These are phyloP conservation scores for Pseudopithomyces maydicus DNA, from an alignment of 2,329 filamentous ascomycete genomes.

Conservation along the genomic window DNA sequence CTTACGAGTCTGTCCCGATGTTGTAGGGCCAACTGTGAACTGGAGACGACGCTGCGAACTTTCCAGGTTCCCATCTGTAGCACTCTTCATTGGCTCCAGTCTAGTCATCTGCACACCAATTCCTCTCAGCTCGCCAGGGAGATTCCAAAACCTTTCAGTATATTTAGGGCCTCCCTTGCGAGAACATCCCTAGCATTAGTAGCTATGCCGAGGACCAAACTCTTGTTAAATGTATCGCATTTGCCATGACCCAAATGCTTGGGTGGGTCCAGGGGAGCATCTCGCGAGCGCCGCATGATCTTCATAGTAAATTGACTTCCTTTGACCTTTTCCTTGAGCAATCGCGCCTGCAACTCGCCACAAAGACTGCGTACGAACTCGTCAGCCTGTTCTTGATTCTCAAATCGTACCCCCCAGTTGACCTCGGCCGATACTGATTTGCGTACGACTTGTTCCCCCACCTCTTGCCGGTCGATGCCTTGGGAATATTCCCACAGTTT, in stretches of 20 bases:
- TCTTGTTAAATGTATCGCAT: conserved; percentile 94
- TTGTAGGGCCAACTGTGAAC: conserved; percentile 64
- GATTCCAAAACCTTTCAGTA: conserved; percentile 80
- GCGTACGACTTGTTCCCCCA: conserved; percentile 81
- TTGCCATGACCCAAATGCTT: conserved; percentile 96
- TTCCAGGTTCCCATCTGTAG: conserved; percentile 59
- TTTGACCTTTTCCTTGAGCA: conserved; percentile 83
- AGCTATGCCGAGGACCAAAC: conserved; percentile 77
- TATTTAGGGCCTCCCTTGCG: conserved; percentile 81
- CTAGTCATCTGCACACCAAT: conserved; percentile 94
- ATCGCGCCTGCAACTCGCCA: conserved; percentile 78
- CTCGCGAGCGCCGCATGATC: conserved; percentile 84
- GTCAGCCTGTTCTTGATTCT: conserved; percentile 89
- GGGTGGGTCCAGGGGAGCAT: conserved; percentile 87
- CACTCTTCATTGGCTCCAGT: conserved; percentile 75
- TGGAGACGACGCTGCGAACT: conserved; percentile 79
- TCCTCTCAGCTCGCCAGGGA: conserved; percentile 92
- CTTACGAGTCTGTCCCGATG: conserved; percentile 15
- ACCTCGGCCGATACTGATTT: conserved; percentile 98
- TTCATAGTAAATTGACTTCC: conserved; percentile 91
- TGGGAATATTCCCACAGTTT: conserved; percentile 89
- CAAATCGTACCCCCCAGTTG: conserved; percentile 96
- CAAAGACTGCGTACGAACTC: conserved; percentile 87
- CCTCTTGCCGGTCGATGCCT: conserved; percentile 83
- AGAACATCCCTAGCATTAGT: conserved; percentile 76